phyloP scores from a whole-genome alignment of 1,284 basidiomycete species.

The Fistulina hepatica region DNA sequence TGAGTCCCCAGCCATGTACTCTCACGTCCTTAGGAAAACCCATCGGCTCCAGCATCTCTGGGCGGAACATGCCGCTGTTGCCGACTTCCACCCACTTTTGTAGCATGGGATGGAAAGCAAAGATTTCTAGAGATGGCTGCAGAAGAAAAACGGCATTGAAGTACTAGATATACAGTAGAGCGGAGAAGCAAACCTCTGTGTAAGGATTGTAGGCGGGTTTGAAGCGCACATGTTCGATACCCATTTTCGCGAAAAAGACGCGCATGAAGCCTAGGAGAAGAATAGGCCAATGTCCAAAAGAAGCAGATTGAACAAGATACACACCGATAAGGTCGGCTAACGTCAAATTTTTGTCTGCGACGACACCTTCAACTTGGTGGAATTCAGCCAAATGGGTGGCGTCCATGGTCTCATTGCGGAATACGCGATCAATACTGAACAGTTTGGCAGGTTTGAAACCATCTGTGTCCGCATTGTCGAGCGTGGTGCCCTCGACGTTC shows the following conservation, averaged over 20 bases:
- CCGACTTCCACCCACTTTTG: conserved; percentile 95
- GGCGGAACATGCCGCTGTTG: conserved; percentile 98
- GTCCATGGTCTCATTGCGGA: conserved; percentile 98
- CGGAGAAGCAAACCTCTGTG: conserved; percentile 61
- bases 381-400: conserved; percentile 99
- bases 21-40: conserved; percentile 95
- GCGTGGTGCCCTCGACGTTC: conserved; percentile 30
- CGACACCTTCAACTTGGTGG: conserved; percentile 99
- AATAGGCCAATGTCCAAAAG: conserved; percentile 6
- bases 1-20: conserved; percentile 95
- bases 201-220: conserved; percentile 98
- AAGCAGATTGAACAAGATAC: neutral
- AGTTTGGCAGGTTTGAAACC: conserved; percentile 95
- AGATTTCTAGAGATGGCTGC: conserved; percentile 99
- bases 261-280: conserved; percentile 79
- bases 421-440: conserved; percentile 97
- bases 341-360: conserved; percentile 89
- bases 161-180: neutral
- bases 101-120: conserved; percentile 93
- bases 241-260: conserved; percentile 98
- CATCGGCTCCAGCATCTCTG: conserved; percentile 99
- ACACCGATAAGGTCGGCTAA: conserved; percentile 90
- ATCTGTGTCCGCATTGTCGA: conserved; percentile 36
- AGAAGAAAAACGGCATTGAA: conserved; percentile 7
- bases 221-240: conserved; percentile 87